These are phyloP conservation scores for Blastobotrys apis DNA, from an alignment of 1,139 yeast species.

Conservation along the genomic window DNA sequence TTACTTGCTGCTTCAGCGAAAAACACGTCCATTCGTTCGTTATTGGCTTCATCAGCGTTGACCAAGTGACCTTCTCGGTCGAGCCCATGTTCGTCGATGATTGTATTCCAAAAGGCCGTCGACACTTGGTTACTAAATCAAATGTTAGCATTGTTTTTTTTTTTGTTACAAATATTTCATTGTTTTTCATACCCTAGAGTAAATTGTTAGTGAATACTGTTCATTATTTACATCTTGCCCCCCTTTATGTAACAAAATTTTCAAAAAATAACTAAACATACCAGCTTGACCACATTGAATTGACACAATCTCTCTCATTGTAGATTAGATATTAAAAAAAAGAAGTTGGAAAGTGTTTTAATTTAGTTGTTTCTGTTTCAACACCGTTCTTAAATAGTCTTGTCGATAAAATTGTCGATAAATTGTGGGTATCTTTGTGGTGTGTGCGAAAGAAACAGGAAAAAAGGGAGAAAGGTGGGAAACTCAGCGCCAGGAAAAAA, in stretches of 20 bases:
- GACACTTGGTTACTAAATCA: conserved; percentile 59
- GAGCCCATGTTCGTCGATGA: conserved; percentile 61
- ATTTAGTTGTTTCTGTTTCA: background rate
- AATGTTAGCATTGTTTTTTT: conserved; percentile 1
- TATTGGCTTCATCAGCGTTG: conserved; percentile 33
- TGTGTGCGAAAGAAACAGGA: background rate
- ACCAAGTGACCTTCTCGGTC: conserved; percentile 47
- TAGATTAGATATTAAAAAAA: background rate
- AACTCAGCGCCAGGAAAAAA: background rate
- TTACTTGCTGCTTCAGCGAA: conserved; percentile 36
- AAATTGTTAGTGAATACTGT: background rate
- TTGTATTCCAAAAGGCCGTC: conserved; percentile 67
- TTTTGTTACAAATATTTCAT: background rate
- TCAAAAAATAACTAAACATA: conserved; percentile 21
- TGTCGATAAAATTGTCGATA: background rate
- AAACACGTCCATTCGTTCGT: conserved; percentile 33
- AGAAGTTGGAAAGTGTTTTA: background rate
- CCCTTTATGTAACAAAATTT: too few relatives aligned
- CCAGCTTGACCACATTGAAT: conserved; percentile 45
- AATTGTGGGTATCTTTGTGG: background rate
- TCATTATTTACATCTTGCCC: background rate
- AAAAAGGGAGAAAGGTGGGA: background rate
- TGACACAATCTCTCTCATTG: conserved; percentile 43
- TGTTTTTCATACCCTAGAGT: conserved; percentile 6
- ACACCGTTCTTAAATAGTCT: background rate